A percentile compares a stretch with the other conserved stretches of the same genome.
These are phyloP conservation scores for Tylopilus sp. DNA, from an alignment of 1,284 basidiomycete genomes.

Conservation along the genomic window DNA sequence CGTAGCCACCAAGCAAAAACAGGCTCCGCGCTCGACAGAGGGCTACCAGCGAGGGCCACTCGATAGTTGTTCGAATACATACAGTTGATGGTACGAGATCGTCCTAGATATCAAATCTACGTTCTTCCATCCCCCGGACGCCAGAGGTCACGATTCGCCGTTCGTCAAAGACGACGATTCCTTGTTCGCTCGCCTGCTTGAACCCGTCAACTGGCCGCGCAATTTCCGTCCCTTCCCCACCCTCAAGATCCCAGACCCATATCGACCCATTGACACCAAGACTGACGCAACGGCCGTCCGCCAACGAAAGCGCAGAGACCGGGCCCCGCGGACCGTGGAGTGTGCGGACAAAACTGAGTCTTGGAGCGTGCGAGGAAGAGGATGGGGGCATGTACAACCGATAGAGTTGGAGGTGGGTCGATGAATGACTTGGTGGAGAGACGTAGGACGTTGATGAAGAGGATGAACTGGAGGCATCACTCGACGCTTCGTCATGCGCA, in stretches of 20 bases:
- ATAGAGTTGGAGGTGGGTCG: conserved; percentile 66
- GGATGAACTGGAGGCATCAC: conserved; percentile 24
- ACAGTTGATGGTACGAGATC: neutral
- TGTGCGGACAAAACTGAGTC: conserved; percentile 68
- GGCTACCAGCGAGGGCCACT: no score
- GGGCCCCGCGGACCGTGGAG: conserved; percentile 66
- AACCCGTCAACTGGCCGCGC: conserved; percentile 28
- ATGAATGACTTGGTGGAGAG: conserved; percentile 44
- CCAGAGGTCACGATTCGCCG: conserved; percentile 62
- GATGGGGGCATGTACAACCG: conserved; percentile 61
- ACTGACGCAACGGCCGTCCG: conserved; percentile 78
- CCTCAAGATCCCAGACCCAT: conserved; percentile 83
- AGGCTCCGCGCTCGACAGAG: no score
- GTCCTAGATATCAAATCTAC: conserved; percentile 66
- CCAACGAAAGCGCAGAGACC: conserved; percentile 64
- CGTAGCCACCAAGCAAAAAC: neutral
- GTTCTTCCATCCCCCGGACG: conserved; percentile 52
- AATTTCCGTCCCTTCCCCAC: conserved; percentile 61
- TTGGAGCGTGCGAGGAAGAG: conserved; percentile 49
- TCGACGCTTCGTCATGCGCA: conserved; percentile 13
- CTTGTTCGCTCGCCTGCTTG: conserved; percentile 29
- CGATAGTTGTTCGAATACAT: neutral
- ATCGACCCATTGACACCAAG: conserved; percentile 67
- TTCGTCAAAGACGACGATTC: conserved; percentile 70
- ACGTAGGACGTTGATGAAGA: conserved; percentile 31